Conservation (phyloP, 768 basidiomycete genomes). For the Russula sp. region DNA sequence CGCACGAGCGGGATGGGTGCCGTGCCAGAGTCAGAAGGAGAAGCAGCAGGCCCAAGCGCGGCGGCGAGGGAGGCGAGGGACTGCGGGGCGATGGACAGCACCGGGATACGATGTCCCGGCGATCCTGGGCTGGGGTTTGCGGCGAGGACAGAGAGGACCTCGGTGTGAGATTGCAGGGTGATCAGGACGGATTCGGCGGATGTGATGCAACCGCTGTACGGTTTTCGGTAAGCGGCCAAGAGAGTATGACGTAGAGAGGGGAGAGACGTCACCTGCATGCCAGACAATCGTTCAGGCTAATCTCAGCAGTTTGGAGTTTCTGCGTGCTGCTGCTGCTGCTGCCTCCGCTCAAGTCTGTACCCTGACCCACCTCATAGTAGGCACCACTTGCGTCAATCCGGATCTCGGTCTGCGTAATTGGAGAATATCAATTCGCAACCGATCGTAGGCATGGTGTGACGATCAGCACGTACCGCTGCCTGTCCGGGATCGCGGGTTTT, state of each 20-base stretch:
- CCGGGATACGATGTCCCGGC: conserved; percentile 45
- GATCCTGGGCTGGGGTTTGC: conserved; percentile 40
- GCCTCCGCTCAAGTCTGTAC: conserved; percentile 15
- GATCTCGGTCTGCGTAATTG: conserved; percentile 75
- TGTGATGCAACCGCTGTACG: conserved; percentile 86
- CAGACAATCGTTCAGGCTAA: conserved; percentile 94
- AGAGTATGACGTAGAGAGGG: not conserved
- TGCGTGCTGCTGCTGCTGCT: conserved; percentile 26
- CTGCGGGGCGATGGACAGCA: conserved; percentile 88
- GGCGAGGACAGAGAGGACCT: conserved; percentile 76
- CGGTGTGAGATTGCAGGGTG: conserved; percentile 89
- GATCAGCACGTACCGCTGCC: conserved; percentile 33
- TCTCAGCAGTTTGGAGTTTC: conserved; percentile 89
- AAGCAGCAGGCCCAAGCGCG: conserved; percentile 37
- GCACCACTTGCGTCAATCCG: conserved; percentile 75
- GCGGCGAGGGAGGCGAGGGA: conserved; percentile 77
- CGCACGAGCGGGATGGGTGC: conserved; percentile 37
- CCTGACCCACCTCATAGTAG: conserved; percentile 71
- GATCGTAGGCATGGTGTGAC: not conserved
- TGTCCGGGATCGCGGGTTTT: conserved; percentile 35
- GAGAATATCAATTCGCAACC: conserved; percentile 23
- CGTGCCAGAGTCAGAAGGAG: conserved; percentile 35
- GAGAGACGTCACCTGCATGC: conserved; percentile 74
- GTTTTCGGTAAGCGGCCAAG: not conserved
- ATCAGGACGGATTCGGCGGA: conserved; percentile 97